Conservation (phyloP, 148 eudicot species). For the Dysphania ambrosioides region DNA sequence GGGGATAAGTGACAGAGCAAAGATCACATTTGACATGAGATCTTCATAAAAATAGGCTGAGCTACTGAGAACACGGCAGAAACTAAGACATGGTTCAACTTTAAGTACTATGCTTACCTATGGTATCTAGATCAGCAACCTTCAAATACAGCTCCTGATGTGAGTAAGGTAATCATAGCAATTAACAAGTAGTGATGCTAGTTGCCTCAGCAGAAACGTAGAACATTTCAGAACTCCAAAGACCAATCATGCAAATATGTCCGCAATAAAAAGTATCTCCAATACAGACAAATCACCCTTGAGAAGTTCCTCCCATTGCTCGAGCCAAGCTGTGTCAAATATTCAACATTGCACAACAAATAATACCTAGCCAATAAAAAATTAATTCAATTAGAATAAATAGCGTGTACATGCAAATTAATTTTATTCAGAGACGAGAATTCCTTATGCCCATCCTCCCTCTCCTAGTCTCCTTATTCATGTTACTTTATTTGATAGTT, state of each 20-base stretch:
- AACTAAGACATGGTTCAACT: background rate
- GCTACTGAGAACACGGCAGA: background rate
- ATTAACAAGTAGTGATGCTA: background rate
- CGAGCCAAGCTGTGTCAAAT: background rate
- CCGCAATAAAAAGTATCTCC: background rate
- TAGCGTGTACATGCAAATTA: background rate
- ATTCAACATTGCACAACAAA: background rate
- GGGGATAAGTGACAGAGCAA: background rate
- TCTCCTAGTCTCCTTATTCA: background rate
- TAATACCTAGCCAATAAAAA: background rate
- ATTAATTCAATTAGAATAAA: background rate
- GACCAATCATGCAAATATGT: background rate
- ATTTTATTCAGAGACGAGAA: background rate
- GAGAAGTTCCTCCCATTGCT: slow-evolving; percentile 12
- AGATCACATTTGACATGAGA: slow-evolving; percentile 1
- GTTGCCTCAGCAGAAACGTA: background rate
- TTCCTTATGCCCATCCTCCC: background rate
- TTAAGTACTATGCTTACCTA: background rate
- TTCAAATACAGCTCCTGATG: background rate
- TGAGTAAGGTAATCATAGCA: background rate
- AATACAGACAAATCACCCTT: background rate
- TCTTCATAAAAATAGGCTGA: background rate
- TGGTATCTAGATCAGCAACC: slow-evolving; percentile 1
- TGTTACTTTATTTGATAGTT: background rate
- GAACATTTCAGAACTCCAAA: background rate